Conservation (phyloP, 2,329 filamentous ascomycete genomes). For the Bipolaris bicolor region DNA sequence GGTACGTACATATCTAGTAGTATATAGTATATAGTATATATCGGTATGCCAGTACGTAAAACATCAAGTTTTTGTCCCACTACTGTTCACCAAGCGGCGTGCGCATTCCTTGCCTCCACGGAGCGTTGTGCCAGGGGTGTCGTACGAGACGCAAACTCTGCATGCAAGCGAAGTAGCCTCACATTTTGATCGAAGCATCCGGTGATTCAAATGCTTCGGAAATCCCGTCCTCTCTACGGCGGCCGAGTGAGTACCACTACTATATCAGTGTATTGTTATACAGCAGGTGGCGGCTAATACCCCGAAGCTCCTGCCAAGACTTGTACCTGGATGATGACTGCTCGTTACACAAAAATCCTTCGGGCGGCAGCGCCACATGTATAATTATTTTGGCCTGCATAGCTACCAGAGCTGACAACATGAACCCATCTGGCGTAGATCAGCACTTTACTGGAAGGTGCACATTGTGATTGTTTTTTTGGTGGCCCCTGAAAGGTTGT, state of each 20-base stretch:
- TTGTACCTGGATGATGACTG: neutral
- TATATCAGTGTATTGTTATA: neutral
- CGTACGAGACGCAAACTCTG: conserved; percentile 6
- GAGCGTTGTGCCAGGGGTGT: conserved; percentile 3
- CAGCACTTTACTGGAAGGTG: neutral
- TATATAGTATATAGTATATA: too few relatives aligned
- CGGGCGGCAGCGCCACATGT: neutral
- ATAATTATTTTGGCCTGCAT: neutral
- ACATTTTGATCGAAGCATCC: neutral
- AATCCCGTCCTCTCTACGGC: neutral
- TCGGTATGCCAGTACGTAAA: neutral
- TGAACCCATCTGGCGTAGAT: neutral
- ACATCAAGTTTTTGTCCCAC: conserved; percentile 1
- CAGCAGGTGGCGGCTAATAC: neutral
- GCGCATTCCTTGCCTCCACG: conserved; percentile 9
- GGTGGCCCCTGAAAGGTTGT: neutral
- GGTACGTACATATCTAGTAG: too few relatives aligned
- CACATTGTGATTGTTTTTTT: neutral
- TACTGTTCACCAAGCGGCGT: conserved; percentile 3
- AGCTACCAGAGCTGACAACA: neutral
- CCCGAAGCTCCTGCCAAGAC: conserved; percentile 4
- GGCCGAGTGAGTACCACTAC: neutral
- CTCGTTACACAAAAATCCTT: neutral
- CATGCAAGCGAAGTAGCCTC: conserved; percentile 10
- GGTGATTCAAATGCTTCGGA: conserved; percentile 12